Conservation (phyloP, 108 stramenopile genomes). For the Fragilariopsis cylindrus region DNA sequence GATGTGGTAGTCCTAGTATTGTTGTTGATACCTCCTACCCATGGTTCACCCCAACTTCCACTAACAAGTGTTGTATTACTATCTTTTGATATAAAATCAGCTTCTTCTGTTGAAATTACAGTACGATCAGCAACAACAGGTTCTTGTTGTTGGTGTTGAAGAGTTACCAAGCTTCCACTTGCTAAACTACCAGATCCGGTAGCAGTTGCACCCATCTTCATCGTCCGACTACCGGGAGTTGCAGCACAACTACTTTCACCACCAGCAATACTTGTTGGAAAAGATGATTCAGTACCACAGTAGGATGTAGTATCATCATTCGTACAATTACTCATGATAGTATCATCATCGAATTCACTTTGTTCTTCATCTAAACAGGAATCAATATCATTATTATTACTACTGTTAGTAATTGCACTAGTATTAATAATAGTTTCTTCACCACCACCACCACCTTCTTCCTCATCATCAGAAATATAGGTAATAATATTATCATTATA, state of each 20-base stretch:
- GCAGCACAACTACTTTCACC: neutral
- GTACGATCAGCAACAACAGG: neutral
- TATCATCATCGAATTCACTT: conserved; percentile 18
- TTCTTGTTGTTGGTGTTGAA: neutral
- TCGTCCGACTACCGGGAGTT: neutral
- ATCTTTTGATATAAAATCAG: conserved; percentile 10
- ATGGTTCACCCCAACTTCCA: conserved; percentile 7
- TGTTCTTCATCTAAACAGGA: conserved; percentile 14
- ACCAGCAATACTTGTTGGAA: conserved; percentile 1
- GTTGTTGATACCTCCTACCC: neutral
- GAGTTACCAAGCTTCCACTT: conserved; percentile 1
- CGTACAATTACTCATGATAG: neutral
- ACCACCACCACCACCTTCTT: conserved; percentile 26
- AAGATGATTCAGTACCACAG: conserved; percentile 8
- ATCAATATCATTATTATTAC: neutral
- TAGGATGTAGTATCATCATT: neutral
- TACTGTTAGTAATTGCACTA: conserved; percentile 23
- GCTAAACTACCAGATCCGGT: neutral
- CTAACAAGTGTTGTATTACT: conserved; percentile 8
- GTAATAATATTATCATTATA: neutral
- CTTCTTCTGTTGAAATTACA: neutral
- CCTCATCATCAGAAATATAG: conserved; percentile 59
- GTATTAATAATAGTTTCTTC: conserved; percentile 21
- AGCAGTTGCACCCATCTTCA: neutral
- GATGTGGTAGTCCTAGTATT: too few species aligned